Base-by-base conservation (phyloP, 495 filamentous ascomycete species). In the Delitschia confertaspora region DNA sequence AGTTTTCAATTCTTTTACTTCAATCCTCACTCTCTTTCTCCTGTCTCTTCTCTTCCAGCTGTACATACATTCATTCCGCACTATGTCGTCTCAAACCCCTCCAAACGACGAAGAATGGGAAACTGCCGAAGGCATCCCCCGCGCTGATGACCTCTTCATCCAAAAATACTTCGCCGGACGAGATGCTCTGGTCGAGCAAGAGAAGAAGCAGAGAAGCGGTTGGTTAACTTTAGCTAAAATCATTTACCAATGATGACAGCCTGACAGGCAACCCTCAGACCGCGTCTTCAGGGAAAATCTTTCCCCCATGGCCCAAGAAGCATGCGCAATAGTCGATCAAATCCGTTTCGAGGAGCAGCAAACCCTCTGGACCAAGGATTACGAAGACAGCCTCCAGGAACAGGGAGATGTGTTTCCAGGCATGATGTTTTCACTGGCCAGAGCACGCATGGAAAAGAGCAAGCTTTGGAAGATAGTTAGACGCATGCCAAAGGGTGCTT, bases 401-500 rank as follows among this genome's bases (percentile, higher is more conserved):
- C 69, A 73, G 11, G 67, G 67, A 8, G 72, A 74, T 37, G 66
- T 84, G 18, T 80, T 82, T 57, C 86, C 85, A 1, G 86, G 88
- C 1, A 89, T 93, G 75, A 88, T 89, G 80, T 93, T 93, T 55
- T 75, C 71, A 6, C 67, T 86, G 18, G 85, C 85, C 46, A 86
- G 83, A 59, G 72, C 77, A 17, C 70, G 75, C 7, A 87, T 94
- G 77, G 83, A 89, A 59, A 69, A 70, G 49, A 88, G 83, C 4
- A 80, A 79, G 53, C 70, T 95, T 7, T 96, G 87, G 85, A 72
- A 74, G 48, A 91, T 95, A 40, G 74, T 95, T 3, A 70, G 79
- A 35, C 72, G 65, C 31, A 83, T 98, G 83, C 91, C 91, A 16
- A 96, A 98, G 59, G 91, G 91, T 3, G 78, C 83, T 3, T 70